phyloP scores from a whole-genome alignment of 2,329 filamentous ascomycete species.

The Fusarium illudens region DNA sequence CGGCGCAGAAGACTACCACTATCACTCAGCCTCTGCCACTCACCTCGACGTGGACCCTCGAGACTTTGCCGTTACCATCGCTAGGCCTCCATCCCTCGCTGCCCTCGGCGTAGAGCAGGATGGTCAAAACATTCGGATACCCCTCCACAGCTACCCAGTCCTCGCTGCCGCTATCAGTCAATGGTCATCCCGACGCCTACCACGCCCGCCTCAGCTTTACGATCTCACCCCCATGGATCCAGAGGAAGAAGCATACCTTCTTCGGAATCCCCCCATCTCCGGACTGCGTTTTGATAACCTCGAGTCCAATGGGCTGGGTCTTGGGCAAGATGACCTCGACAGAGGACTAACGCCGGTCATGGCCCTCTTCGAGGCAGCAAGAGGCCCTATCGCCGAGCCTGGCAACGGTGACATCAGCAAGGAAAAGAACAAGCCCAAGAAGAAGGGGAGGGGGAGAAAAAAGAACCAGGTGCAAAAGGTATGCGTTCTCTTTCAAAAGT shows the following conservation, averaged over 20 bases:
- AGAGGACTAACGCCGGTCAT: background rate
- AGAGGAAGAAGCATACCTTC: background rate
- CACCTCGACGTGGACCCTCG: background rate
- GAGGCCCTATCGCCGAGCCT: background rate
- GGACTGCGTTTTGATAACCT: too few species aligned
- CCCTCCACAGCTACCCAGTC: too few species aligned
- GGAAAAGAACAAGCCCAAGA: background rate
- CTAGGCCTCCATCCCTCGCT: background rate
- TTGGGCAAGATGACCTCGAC: too few species aligned
- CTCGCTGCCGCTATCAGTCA: too few species aligned
- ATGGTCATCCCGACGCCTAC: too few species aligned
- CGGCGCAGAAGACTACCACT: background rate
- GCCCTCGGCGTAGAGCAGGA: too few species aligned
- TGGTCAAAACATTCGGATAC: too few species aligned
- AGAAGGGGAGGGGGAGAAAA: too few species aligned
- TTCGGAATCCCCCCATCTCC: background rate
- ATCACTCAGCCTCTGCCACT: background rate
- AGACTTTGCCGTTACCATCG: background rate
- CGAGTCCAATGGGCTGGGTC: too few species aligned
- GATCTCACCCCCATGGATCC: background rate
- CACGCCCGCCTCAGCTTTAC: background rate
- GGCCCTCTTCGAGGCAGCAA: background rate
- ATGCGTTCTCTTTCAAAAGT: background rate
- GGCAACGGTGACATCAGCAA: background rate
- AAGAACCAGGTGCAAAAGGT: background rate